Conservation (phyloP, 202 grass and related monocot species). For the Eragrostis tef region DNA sequence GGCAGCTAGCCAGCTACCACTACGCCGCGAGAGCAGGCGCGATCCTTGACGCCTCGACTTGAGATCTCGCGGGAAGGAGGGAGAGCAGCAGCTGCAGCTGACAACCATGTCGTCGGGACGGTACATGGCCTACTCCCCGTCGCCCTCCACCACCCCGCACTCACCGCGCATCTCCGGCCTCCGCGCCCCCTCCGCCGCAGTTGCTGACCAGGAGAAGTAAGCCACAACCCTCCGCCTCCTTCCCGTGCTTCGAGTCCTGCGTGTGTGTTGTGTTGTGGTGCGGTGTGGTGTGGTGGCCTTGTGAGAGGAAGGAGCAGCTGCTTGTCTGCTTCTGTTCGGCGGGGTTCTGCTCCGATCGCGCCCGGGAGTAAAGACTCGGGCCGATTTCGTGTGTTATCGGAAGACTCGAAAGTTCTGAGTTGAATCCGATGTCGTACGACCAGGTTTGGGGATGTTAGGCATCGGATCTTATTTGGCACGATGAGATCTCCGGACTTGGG, state of each 20-base stretch:
- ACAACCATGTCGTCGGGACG: slow-evolving; percentile 78
- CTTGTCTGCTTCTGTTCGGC: neutral
- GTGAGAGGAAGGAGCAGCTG: neutral
- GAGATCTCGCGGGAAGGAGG: slow-evolving; percentile 50
- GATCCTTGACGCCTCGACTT: neutral
- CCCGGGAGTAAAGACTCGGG: slow-evolving; percentile 16
- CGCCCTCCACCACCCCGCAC: slow-evolving; percentile 87
- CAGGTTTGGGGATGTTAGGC: slow-evolving; percentile 29
- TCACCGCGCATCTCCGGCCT: slow-evolving; percentile 82
- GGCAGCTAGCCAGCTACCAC: slow-evolving; percentile 8
- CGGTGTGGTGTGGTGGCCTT: no score
- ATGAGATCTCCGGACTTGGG: slow-evolving; percentile 46
- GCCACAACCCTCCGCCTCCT: neutral
- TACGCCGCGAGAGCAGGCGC: neutral
- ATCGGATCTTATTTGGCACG: slow-evolving; percentile 51
- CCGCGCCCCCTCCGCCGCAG: slow-evolving; percentile 57
- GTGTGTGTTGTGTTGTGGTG: neutral
- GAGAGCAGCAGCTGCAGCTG: slow-evolving; percentile 29
- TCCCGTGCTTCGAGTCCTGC: slow-evolving; percentile 18
- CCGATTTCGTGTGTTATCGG: slow-evolving; percentile 17
- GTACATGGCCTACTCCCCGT: slow-evolving; percentile 99
- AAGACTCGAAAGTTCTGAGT: neutral
- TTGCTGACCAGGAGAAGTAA: slow-evolving; percentile 98
- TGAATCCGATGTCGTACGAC: slow-evolving; percentile 41
- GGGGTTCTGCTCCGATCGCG: slow-evolving; percentile 36